phyloP scores from a whole-genome alignment of 2,329 filamentous ascomycete genomes.

The Clonostachys solani region DNA sequence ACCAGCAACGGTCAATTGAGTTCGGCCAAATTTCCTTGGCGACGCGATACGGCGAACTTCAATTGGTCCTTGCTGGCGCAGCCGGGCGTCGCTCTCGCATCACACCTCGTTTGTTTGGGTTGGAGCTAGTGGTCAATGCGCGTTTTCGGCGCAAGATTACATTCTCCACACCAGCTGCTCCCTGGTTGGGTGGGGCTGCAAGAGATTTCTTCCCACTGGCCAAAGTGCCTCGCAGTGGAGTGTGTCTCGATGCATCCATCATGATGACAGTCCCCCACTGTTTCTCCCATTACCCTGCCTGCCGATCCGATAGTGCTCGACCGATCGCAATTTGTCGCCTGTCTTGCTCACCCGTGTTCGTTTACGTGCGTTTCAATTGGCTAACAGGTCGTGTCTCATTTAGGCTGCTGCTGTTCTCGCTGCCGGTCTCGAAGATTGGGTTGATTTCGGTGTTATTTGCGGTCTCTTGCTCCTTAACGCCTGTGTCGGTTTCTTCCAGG shows the following conservation, averaged over 20 bases:
- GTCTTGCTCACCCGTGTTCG: background rate
- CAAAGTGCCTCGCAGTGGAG: too few relatives aligned
- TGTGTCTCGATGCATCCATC: background rate
- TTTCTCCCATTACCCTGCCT: background rate
- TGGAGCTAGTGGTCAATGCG: slow-evolving; percentile 7
- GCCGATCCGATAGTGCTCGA: too few relatives aligned
- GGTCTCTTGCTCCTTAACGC: slow-evolving; percentile 81
- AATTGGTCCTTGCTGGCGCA: background rate
- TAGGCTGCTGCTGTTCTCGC: slow-evolving; percentile 74
- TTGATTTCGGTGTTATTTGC: slow-evolving; percentile 90
- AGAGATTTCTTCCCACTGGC: too few relatives aligned
- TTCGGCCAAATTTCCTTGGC: background rate
- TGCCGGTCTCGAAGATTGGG: slow-evolving; percentile 82
- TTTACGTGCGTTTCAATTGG: background rate
- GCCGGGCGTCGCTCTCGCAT: too few relatives aligned
- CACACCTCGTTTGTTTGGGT: slow-evolving; percentile 5
- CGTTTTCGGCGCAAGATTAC: slow-evolving; percentile 19
- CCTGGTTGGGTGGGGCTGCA: too few relatives aligned
- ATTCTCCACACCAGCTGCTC: slow-evolving; percentile 10
- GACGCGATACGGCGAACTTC: background rate
- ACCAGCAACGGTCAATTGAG: background rate
- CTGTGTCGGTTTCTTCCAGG: slow-evolving; percentile 80
- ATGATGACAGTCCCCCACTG: background rate
- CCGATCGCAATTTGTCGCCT: background rate
- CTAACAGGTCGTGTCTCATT: background rate